Evolutionary conservation across 2,329 filamentous ascomycete species (phyloP).

Genomic region (Chaetomium sp.): DNA sequence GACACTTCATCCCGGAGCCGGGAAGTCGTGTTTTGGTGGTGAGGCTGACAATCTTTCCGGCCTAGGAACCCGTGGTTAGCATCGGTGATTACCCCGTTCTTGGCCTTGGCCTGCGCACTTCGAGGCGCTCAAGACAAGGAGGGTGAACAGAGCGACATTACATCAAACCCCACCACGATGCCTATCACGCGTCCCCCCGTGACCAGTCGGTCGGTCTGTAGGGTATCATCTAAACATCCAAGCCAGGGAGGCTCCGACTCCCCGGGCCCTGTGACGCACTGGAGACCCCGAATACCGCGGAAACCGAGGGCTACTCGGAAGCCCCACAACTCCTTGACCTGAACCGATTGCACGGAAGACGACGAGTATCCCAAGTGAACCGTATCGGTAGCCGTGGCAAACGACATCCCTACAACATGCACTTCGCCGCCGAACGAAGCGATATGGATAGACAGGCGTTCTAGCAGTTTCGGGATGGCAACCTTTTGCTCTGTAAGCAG

Average conservation of each 20-base stretch:
- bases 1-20: no score
- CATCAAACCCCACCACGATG: no score
- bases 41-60: no score
- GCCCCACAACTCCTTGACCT: background rate
- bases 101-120: no score
- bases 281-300: background rate
- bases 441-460: background rate
- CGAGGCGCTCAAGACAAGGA: no score
- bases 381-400: background rate
- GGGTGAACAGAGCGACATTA: no score
- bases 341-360: background rate
- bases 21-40: no score
- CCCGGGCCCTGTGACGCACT: background rate
- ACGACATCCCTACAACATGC: background rate
- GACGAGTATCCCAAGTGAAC: background rate
- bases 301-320: background rate
- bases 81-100: no score
- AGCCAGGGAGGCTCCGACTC: background rate
- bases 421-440: background rate
- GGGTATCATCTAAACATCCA: background rate
- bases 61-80: no score
- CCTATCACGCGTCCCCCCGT: no score
- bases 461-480: background rate
- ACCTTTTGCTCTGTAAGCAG: background rate
- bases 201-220: background rate